Base-by-base conservation (phyloP, 805 yeast species). In the Suhomyces kilbournensis region DNA sequence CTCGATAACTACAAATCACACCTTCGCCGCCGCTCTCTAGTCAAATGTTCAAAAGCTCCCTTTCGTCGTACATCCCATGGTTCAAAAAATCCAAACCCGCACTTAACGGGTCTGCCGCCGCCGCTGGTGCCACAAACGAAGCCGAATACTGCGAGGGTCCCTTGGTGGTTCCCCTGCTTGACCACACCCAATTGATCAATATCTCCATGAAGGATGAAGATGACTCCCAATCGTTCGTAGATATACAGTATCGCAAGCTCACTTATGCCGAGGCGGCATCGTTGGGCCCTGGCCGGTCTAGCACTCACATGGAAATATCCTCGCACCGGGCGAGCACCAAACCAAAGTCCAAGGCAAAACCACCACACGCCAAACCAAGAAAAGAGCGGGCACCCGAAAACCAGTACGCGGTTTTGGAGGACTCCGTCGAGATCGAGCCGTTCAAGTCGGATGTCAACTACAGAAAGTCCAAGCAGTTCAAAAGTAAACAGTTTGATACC, bases 211-310 rank as follows among this genome's bases (percentile, higher is more conserved):
- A 62, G 32, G 68, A 66, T 26, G 50, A 44, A n/a, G 46, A 25
- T n/a, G 60, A 66, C 35, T 64, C 62, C 14, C 74, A 69, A 26
- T 70, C 61, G 44, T 65, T 74, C 49, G 69, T 75, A 20, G 76
- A 72, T 43, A 71, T 75, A 50, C 64, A 66, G 48, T 61, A 56
- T 56, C 66, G 66, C 44, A 66, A 67, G 49, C 63, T 75, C 54
- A 66, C 74, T n/a, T 75, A 74, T 53, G 79, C 79, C n/a, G 78
- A 75, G 56, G 79, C 66, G 26, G 77, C 78, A 4, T 59, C 65
- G 20, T 53, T 71, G 58, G 61, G 52, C 42, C 55, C 30, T 52
- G 56, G 45, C 38, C 25, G 25, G n/a, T n/a, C n/a, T n/a, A n/a
- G n/a, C n/a, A n/a, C n/a, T n/a, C n/a, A n/a, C n/a, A n/a, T n/a